A percentile compares a stretch with the other conserved stretches of the same genome.
These are phyloP conservation scores for Lactarius hatsudake DNA, from an alignment of 768 basidiomycete species.

Conservation along the genomic window DNA sequence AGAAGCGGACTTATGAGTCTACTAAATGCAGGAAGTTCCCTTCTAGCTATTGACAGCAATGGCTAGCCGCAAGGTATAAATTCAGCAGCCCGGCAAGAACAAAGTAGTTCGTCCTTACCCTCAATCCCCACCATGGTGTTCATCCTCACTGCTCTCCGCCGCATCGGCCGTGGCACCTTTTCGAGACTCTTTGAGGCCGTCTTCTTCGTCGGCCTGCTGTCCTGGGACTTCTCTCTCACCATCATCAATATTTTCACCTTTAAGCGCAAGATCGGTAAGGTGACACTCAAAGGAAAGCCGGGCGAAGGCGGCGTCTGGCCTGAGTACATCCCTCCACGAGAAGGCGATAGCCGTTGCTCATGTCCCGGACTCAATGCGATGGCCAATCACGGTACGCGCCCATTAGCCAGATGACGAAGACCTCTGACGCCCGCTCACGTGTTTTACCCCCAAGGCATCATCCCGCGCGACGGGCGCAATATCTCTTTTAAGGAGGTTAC, in stretches of 20 bases:
- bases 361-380: constrained; percentile 78
- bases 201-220: constrained; percentile 34
- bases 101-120: not conserved
- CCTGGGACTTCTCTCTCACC: constrained; percentile 53
- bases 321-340: constrained; percentile 52
- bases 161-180: constrained; percentile 15
- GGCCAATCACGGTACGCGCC: constrained; percentile 72
- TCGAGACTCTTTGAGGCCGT: constrained; percentile 1
- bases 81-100: not conserved
- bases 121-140: constrained; percentile 3
- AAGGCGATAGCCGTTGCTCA: constrained; percentile 66
- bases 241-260: constrained; percentile 52
- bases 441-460: constrained; percentile 34
- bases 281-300: constrained; percentile 52
- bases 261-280: constrained; percentile 49
- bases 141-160: constrained; percentile 23
- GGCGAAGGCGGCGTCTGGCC: constrained; percentile 68
- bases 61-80: constrained; percentile 2
- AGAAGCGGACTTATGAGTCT: not conserved
- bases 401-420: not conserved
- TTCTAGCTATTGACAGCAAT: not conserved
- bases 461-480: constrained; percentile 64
- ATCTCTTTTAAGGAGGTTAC: constrained; percentile 57
- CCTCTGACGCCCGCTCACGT: not conserved
- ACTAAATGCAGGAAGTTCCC: constrained; percentile 16